phyloP scores from a whole-genome alignment of 768 basidiomycete species.

The Leccinum disarticulatum region DNA sequence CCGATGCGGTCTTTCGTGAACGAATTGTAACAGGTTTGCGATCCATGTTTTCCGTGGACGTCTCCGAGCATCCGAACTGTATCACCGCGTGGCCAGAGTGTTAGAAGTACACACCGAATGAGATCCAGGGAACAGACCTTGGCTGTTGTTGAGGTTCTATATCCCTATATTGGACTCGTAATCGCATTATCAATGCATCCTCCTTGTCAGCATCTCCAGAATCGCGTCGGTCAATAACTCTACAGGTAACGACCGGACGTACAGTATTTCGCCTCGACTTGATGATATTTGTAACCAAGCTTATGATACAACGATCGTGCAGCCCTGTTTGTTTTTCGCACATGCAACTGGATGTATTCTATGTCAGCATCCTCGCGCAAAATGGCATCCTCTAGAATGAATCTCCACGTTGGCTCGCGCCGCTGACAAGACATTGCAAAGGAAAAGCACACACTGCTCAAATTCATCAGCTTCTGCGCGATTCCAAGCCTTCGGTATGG shows the following conservation, averaged over 20 bases:
- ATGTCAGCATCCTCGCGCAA: slow-evolving; percentile 14
- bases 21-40: slow-evolving; percentile 8
- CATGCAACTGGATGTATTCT: slow-evolving; percentile 28
- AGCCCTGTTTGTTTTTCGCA: slow-evolving; percentile 29
- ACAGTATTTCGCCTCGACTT: slow-evolving; percentile 27
- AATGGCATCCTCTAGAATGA: slow-evolving; percentile 26
- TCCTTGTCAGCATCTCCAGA: slow-evolving; percentile 27
- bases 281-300: slow-evolving; percentile 24
- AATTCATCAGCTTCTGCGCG: slow-evolving; percentile 27
- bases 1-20: slow-evolving; percentile 12
- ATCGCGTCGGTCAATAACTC: neutral
- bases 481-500: slow-evolving; percentile 32
- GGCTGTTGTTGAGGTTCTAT: slow-evolving; percentile 3
- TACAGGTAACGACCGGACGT: slow-evolving; percentile 7
- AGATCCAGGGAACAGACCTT: slow-evolving; percentile 12
- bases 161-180: slow-evolving; percentile 4
- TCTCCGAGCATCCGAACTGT: slow-evolving; percentile 6
- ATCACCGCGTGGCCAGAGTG: neutral
- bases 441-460: slow-evolving; percentile 21
- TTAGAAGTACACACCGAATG: neutral
- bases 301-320: slow-evolving; percentile 25
- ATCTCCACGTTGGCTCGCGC: slow-evolving; percentile 3
- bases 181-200: slow-evolving; percentile 28
- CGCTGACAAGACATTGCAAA: neutral
- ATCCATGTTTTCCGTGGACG: slow-evolving; percentile 16